Evolutionary conservation across 148 eudicot genomes (phyloP).

Genomic region (Chenopodium quinoa): DNA sequence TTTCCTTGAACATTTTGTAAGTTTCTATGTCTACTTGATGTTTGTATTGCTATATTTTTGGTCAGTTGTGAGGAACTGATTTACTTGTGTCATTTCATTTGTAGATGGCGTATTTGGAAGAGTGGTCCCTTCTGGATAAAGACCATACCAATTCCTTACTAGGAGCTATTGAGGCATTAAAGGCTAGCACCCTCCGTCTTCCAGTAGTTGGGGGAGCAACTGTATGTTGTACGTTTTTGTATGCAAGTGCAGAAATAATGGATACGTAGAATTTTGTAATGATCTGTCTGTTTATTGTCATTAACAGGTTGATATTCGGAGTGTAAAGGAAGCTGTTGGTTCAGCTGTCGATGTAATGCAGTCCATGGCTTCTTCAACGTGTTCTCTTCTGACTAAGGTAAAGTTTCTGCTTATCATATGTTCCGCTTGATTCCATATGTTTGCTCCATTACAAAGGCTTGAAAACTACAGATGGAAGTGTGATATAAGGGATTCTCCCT

Average conservation of each 20-base stretch:
- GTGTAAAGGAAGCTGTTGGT: conserved; percentile 72
- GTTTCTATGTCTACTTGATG: background rate
- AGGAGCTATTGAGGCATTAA: conserved; percentile 88
- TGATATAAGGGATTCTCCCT: no score
- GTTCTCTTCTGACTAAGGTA: conserved; percentile 64
- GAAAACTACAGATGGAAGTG: background rate
- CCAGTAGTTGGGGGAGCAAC: conserved; percentile 90
- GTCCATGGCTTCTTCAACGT: conserved; percentile 62
- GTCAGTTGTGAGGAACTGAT: background rate
- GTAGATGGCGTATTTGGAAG: conserved; percentile 73
- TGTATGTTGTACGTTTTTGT: conserved; percentile 40
- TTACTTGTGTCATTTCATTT: conserved; percentile 15
- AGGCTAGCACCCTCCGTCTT: conserved; percentile 97
- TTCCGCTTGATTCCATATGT: background rate
- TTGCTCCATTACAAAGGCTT: background rate
- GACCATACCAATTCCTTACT: conserved; percentile 69
- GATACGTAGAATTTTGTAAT: conserved; percentile 11
- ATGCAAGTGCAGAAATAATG: conserved; percentile 7
- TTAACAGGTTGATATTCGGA: conserved; percentile 72
- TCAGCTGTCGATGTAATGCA: conserved; percentile 90
- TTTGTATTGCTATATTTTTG: background rate
- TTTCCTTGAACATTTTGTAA: background rate
- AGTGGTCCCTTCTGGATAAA: conserved; percentile 78
- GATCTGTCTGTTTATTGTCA: background rate
- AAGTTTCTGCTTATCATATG: background rate